Evolutionary conservation across 306 rosid genomes (phyloP), one percentile per base, ranked within the genome.

Genomic region (Pterocarpus santalinus): DNA sequence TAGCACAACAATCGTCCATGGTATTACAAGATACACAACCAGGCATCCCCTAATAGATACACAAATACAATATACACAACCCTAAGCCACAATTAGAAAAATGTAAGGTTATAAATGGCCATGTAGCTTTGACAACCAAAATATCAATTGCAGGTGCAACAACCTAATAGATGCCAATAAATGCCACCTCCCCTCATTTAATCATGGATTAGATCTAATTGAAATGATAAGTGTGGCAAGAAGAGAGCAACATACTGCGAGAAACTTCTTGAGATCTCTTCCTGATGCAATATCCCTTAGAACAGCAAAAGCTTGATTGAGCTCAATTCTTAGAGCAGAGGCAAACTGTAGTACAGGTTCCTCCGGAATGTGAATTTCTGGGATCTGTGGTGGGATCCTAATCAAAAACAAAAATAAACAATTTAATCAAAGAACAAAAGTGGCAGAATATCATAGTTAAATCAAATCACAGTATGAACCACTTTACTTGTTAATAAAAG

Each of bases 281-380:
- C 99, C 99, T 2, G 99, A 91, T 56, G 99, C 98, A 71, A 92
- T 88, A n/a, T 88, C 91, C 75, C 98, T 88, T 57, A 93, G 57
- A 35, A 87, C 71, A 22, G 89, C 72, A 80, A 93, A 77, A 71
- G 80, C 94, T 64, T 85, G 73, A 68, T 96, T 96, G 73, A 93
- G 83, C 75, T 93, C 98, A 46, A 47, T 35, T 66, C 90, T 92
- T 46, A 96, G 78, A n/a, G 89, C 97, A 68, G 97, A 78, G 22
- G 90, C 98, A 68, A 93, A 74, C 90, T 93, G 84, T 17, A 82
- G 77, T 73, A 92, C 85, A 65, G 92, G 94, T 11, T 88, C 91
- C 86, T 96, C 97, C 0, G 97, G 98, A 81, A 96, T 88, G 60
- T 90, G 87, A 51, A 96, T 76, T n/a, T 88, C 78, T 3, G 99